These are phyloP conservation scores for Cryptosporidium canis DNA, from an alignment of 169 alveolate genomes.

Conservation along the genomic window DNA sequence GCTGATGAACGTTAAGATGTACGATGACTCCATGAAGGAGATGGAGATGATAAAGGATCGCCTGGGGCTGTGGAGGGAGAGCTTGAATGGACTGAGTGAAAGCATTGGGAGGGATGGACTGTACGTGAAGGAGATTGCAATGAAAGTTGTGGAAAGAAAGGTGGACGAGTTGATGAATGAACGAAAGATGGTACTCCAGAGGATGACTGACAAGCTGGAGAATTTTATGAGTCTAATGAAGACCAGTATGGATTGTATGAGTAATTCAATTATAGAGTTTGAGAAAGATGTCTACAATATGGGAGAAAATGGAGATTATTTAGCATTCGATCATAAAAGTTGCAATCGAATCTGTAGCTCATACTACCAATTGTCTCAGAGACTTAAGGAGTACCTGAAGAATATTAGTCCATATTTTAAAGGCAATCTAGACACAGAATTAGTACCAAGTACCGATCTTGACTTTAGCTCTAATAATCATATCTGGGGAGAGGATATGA, in stretches of 20 bases:
- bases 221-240: constrained; percentile 27
- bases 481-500: background rate
- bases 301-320: background rate
- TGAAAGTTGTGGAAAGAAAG: constrained; percentile 15
- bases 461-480: background rate
- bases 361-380: constrained; percentile 32
- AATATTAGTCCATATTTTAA: constrained; percentile 28
- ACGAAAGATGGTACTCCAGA: background rate
- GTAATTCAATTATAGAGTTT: constrained; percentile 33
- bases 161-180: constrained; percentile 41
- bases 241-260: constrained; percentile 62
- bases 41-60: constrained; percentile 54
- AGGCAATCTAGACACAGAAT: background rate
- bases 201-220: constrained; percentile 16
- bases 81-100: background rate
- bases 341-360: constrained; percentile 21
- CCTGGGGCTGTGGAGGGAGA: constrained; percentile 29
- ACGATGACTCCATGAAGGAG: constrained; percentile 52
- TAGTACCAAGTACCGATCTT: background rate
- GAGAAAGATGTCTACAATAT: constrained; percentile 18
- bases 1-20: constrained; percentile 9
- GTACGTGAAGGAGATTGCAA: constrained; percentile 26
- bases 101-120: constrained; percentile 21
- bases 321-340: background rate
- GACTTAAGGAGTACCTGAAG: constrained; percentile 13